Conservation (phyloP, 2,329 filamentous ascomycete genomes). For the Tympanopsis confertula region DNA sequence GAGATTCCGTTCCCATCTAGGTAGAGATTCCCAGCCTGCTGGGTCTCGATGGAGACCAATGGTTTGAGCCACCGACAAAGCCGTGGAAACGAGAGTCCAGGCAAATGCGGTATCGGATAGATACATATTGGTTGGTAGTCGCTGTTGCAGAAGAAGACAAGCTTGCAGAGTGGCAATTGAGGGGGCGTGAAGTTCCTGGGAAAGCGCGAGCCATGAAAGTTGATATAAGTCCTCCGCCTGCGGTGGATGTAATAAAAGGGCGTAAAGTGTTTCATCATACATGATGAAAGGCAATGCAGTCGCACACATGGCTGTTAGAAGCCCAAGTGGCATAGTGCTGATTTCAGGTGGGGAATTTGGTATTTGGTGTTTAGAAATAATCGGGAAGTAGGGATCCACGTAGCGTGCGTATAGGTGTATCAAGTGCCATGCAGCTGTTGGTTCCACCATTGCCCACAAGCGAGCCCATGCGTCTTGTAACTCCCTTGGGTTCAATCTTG, state of each 20-base stretch:
- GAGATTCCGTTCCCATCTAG: constrained; percentile 15
- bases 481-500: constrained; percentile 10
- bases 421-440: constrained; percentile 19
- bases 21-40: constrained; percentile 14
- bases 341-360: constrained; percentile 15
- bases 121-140: constrained; percentile 17
- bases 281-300: constrained; percentile 28
- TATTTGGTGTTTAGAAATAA: constrained; percentile 21
- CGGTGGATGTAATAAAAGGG: constrained; percentile 16
- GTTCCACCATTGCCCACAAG: constrained; percentile 15
- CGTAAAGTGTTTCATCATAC: constrained; percentile 23
- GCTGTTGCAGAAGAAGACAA: constrained; percentile 17
- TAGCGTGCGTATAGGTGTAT: constrained; percentile 26
- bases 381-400: constrained; percentile 29
- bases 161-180: constrained; percentile 18
- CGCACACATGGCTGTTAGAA: constrained; percentile 27
- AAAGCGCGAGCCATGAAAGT: constrained; percentile 15
- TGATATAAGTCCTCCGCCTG: constrained; percentile 14
- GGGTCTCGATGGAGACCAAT: constrained; percentile 17
- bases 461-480: constrained; percentile 13
- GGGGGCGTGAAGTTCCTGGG: constrained; percentile 18
- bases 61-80: constrained; percentile 17
- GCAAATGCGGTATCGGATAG: constrained; percentile 19
- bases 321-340: constrained; percentile 18
- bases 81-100: constrained; percentile 17